Conservation (phyloP, 176 grass and related monocot species). For the Stipa capillata region DNA sequence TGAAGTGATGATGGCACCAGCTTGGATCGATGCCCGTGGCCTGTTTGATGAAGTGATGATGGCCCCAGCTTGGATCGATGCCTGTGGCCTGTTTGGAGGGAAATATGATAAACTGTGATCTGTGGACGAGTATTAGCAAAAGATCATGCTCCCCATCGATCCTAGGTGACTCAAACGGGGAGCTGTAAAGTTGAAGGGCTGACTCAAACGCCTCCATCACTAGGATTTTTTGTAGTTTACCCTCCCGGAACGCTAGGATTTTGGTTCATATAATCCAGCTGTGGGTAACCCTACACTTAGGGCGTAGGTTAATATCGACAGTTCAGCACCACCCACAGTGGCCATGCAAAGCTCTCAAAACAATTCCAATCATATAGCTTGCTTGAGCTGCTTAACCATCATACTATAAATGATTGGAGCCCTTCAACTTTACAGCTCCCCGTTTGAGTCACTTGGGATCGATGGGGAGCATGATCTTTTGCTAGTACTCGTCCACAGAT, state of each 20-base stretch:
- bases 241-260: too few relatives aligned
- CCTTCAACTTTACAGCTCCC: constrained; percentile 12
- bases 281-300: constrained; percentile 15
- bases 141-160: constrained; percentile 15
- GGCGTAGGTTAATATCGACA: constrained; percentile 29
- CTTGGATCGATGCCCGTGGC: not conserved
- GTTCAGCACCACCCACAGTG: constrained; percentile 2
- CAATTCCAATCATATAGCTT: constrained; percentile 19
- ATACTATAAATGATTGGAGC: constrained; percentile 17
- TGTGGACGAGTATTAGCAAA: constrained; percentile 3
- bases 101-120: not conserved
- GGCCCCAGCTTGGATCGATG: constrained; percentile 1
- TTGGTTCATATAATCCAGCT: constrained; percentile 8
- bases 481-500: constrained; percentile 3
- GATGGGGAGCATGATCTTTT: constrained; percentile 15
- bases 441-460: constrained; percentile 8
- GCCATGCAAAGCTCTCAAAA: not conserved
- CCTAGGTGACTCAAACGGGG: constrained; percentile 1
- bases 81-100: not conserved
- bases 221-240: too few relatives aligned
- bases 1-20: not conserved
- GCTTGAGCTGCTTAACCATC: not conserved
- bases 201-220: too few relatives aligned
- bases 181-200: constrained; percentile 17
- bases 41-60: not conserved